Base-by-base conservation (phyloP, 2,329 filamentous ascomycete species). In the Verticillium nonalfalfae region DNA sequence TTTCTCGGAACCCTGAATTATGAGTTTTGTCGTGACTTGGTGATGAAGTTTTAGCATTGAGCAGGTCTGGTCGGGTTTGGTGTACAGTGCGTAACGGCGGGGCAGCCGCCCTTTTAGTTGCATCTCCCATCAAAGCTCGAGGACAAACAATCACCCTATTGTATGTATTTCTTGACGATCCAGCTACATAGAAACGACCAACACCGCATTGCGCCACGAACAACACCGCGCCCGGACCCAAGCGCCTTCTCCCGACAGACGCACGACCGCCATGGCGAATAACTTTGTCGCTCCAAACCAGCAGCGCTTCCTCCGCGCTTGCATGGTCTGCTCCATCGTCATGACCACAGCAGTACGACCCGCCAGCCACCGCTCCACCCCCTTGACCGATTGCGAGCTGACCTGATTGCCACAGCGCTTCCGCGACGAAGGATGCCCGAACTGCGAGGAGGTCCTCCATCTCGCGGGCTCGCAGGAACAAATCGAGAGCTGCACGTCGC, bases 321-420 rank as follows among this genome's bases (percentile, higher is more conserved):
- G 95, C 82, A 97, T 99, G 93, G 92, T 98, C 68, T 99, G 95
- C 85, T 94, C 92, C 60, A 90, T 98, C 73, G 91, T 98, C 66
- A 92, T 94, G 81, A 89, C 90, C 64, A 87, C 89, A 71, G 83
- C 82, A 67, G 90, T 93, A 79, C 68, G 84, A 74, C 14, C 55
- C 45, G 35, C 59, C 61, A 36, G 59, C 64, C 62, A 61, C 57
- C 61, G 36, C 58, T 60, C 58, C 38, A 65, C 14, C 57, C 59
- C 57, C 59, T 31, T 26, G 15, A 15, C n/a, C 35, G 54, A 18
- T 11, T 6, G 36, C 26, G 26, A 31, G 26, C 11, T 18, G 11
- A 33, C 52, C 14, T 31, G 33, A 56, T 52, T 13, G 54, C 56
- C 65, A 36, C 72, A 94, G 90, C 89, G 91, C 75, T 99, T 99